phyloP scores from a whole-genome alignment of 1,284 basidiomycete species.

The Austroboletus niveus region DNA sequence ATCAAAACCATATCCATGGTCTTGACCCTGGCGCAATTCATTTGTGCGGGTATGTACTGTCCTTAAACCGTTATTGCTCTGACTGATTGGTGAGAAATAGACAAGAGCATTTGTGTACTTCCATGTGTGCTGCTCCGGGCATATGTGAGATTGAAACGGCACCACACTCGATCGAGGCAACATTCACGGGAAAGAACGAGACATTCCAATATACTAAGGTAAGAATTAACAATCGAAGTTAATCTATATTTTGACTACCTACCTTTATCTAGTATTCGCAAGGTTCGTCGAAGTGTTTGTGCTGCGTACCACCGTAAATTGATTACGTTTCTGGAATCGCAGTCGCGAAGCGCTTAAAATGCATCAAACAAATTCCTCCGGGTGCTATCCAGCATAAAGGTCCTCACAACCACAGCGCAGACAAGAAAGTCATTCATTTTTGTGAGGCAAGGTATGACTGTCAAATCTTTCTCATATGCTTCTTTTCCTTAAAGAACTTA shows the following conservation, averaged over 20 bases:
- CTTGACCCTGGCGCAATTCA: constrained; percentile 42
- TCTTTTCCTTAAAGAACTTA: neutral
- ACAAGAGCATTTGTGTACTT: constrained; percentile 48
- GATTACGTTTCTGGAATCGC: neutral
- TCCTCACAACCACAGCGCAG: constrained; percentile 46
- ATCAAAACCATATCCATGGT: constrained; percentile 52
- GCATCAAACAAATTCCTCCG: constrained; percentile 44
- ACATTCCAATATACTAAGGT: constrained; percentile 52
- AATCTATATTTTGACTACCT: neutral
- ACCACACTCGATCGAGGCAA: constrained; percentile 56
- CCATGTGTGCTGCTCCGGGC: constrained; percentile 42
- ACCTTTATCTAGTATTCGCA: constrained; percentile 23
- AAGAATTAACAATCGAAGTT: neutral
- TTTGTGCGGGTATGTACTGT: constrained; percentile 52
- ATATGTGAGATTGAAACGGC: constrained; percentile 57
- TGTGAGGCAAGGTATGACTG: constrained; percentile 45
- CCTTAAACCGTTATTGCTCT: neutral
- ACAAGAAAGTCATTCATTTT: constrained; percentile 43
- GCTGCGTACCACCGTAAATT: neutral
- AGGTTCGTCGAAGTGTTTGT: constrained; percentile 15
- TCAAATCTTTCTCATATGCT: neutral
- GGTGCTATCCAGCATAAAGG: constrained; percentile 44
- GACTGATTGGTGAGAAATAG: constrained; percentile 27
- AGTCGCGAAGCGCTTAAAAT: constrained; percentile 51
- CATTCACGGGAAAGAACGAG: constrained; percentile 48